Evolutionary conservation across 2,329 filamentous ascomycete species (phyloP), one percentile per base, ranked within the genome.

Genomic region (Verticillium zaregamsianum): DNA sequence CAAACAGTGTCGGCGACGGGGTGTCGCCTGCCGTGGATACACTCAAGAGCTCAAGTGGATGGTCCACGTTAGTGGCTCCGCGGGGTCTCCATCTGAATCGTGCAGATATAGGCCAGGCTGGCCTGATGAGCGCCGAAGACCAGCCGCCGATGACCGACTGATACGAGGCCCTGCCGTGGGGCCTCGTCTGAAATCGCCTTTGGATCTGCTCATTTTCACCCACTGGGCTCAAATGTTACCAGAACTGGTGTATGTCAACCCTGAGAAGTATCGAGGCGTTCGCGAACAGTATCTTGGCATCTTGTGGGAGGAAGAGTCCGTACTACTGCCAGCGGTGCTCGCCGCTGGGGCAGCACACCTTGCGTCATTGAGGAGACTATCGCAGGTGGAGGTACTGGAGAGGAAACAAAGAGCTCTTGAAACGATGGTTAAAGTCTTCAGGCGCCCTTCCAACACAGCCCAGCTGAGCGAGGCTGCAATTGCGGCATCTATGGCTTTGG

Each of bases 221-320:
- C 61, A 64, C 33, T 64, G 61, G 63, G 56, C 60, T 17, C 45
- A 59, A 17, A 39, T 59, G 9, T 25, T 64, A 5, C 63, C 63
- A 0, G 58, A 62, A 0, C 5, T 64, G 37, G 55, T 62, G 2
- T 64, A 62, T 55, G 58, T 61, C 1, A 62, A 64, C 31, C 57
- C 63, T 2, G 52, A 57, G 3, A 56, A 55, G 20, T 59, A 58
- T 5, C 32, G n/a, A 32, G 57, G 31, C n/a, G 49, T 64, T 1
- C 59, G 58, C 4, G 61, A 61, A 12, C 58, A 59, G 6, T 62
- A 64, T 23, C 28, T 61, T 5, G 35, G 56, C 9, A 63, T 64
- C 17, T 39, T 64, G 1, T 62, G 56, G 45, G 40, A 39, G 25
- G 15, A 55, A 4, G 61, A 62, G 7, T 61, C 56, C 8, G 57